Percentiles rank a stretch among this genome's conserved stretches.
These are phyloP conservation scores for Zasmidium cellare DNA, from an alignment of 2,329 filamentous ascomycete genomes.

Conservation along the genomic window DNA sequence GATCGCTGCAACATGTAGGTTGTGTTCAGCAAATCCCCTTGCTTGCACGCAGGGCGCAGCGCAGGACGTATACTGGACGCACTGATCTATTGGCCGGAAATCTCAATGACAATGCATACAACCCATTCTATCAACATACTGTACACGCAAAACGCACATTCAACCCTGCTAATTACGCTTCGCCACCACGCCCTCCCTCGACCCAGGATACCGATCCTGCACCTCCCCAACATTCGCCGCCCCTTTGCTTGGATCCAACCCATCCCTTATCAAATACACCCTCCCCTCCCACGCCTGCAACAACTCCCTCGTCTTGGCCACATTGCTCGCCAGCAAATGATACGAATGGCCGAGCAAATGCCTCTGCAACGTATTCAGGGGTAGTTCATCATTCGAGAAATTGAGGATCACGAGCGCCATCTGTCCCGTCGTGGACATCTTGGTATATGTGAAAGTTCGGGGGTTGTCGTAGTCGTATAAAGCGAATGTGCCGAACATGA, in stretches of 20 bases:
- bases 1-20: too few relatives aligned
- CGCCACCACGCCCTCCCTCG: too few relatives aligned
- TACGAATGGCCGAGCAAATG: constrained; percentile 23
- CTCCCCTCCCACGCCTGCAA: constrained; percentile 40
- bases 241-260: constrained; percentile 1
- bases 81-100: too few relatives aligned
- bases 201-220: constrained; percentile 10
- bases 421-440: constrained; percentile 31
- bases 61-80: too few relatives aligned
- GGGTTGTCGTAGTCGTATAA: constrained; percentile 53
- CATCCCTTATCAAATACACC: constrained; percentile 34
- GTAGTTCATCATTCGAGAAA: constrained; percentile 33
- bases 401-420: constrained; percentile 40
- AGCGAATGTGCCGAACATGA: constrained; percentile 68
- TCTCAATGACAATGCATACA: too few relatives aligned
- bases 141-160: too few relatives aligned
- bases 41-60: too few relatives aligned
- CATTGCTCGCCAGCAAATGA: constrained; percentile 48
- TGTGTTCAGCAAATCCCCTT: too few relatives aligned
- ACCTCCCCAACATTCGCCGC: constrained; percentile 11
- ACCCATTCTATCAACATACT: too few relatives aligned
- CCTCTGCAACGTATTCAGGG: constrained; percentile 24
- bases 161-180: too few relatives aligned
- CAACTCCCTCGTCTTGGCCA: constrained; percentile 21
- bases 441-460: constrained; percentile 53